Conservation (phyloP, 495 filamentous ascomycete genomes). For the Trichoderma parareesei region DNA sequence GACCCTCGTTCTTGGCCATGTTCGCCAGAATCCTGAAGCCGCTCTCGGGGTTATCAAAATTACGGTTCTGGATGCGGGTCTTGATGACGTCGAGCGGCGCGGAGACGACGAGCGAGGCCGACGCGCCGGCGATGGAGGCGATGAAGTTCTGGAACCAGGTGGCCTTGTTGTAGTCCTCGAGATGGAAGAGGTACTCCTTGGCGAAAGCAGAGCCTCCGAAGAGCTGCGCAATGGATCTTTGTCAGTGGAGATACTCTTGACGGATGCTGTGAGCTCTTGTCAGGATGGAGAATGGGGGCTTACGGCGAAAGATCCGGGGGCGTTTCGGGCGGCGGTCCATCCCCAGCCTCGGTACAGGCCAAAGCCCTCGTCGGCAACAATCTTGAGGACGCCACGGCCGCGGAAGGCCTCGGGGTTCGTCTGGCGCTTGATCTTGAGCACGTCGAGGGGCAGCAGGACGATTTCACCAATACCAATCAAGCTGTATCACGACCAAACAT, state of each 20-base stretch:
- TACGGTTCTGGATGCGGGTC: constrained; percentile 97
- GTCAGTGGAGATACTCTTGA: constrained; percentile 10
- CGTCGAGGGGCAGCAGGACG: constrained; percentile 86
- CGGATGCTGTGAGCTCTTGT: background rate
- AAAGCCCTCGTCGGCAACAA: constrained; percentile 89
- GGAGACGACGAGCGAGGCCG: constrained; percentile 84
- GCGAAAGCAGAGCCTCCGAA: constrained; percentile 98
- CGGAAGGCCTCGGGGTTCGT: constrained; percentile 98
- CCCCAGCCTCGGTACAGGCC: constrained; percentile 92
- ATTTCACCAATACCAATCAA: constrained; percentile 97
- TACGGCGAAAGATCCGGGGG: constrained; percentile 94
- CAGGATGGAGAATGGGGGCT: constrained; percentile 24
- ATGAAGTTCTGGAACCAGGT: constrained; percentile 95
- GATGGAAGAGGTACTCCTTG: constrained; percentile 85
- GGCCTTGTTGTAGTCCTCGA: constrained; percentile 92
- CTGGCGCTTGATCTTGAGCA: constrained; percentile 98
- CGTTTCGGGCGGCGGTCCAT: constrained; percentile 97
- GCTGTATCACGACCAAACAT: constrained; percentile 33
- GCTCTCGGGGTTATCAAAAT: constrained; percentile 95
- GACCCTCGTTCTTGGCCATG: constrained; percentile 85
- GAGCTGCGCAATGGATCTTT: constrained; percentile 47
- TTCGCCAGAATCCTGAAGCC: constrained; percentile 81
- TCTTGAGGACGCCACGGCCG: constrained; percentile 81
- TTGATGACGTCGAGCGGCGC: constrained; percentile 98
- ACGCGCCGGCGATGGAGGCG: constrained; percentile 88